Conservation (phyloP, 495 filamentous ascomycete genomes). For the Cladorrhinum samala region DNA sequence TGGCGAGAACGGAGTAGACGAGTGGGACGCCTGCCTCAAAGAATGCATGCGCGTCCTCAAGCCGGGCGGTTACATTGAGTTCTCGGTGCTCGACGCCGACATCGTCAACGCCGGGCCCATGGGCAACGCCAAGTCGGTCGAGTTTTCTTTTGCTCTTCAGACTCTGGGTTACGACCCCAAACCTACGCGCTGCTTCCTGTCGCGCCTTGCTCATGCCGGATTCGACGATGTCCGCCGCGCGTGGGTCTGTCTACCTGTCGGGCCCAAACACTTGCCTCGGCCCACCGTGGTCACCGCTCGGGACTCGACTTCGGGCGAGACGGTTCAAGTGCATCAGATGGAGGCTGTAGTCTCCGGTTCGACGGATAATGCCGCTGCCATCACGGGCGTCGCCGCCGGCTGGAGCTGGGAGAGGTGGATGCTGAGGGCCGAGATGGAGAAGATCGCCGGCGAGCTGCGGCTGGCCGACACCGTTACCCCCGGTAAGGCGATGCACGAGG, state of each 20-base stretch:
- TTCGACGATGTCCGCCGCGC: conserved; percentile 77
- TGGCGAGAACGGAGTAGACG: conserved; percentile 58
- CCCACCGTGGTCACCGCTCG: conserved; percentile 19
- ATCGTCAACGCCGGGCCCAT: conserved; percentile 74
- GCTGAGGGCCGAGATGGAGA: conserved; percentile 77
- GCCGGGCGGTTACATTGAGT: conserved; percentile 89
- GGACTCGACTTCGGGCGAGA: conserved; percentile 16
- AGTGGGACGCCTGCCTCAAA: conserved; percentile 77
- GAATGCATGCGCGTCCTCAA: conserved; percentile 90
- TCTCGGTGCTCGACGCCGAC: conserved; percentile 79
- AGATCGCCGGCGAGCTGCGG: conserved; percentile 58
- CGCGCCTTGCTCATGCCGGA: conserved; percentile 63
- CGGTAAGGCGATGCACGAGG: conserved; percentile 41
- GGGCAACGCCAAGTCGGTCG: conserved; percentile 72
- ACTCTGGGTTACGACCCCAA: conserved; percentile 80
- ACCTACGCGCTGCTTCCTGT: conserved; percentile 73
- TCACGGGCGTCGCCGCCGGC: conserved; percentile 75
- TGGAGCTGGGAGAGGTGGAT: conserved; percentile 98
- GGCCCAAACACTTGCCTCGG: conserved; percentile 46
- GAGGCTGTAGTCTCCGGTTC: conserved; percentile 64
- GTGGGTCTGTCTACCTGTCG: conserved; percentile 89
- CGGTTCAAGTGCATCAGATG: conserved; percentile 48
- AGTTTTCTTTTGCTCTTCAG: conserved; percentile 83
- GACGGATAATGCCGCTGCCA: conserved; percentile 62
- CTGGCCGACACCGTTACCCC: conserved; percentile 44